Conservation (phyloP, 257 asterid genomes). For the Dorcoceras hygrometricum region DNA sequence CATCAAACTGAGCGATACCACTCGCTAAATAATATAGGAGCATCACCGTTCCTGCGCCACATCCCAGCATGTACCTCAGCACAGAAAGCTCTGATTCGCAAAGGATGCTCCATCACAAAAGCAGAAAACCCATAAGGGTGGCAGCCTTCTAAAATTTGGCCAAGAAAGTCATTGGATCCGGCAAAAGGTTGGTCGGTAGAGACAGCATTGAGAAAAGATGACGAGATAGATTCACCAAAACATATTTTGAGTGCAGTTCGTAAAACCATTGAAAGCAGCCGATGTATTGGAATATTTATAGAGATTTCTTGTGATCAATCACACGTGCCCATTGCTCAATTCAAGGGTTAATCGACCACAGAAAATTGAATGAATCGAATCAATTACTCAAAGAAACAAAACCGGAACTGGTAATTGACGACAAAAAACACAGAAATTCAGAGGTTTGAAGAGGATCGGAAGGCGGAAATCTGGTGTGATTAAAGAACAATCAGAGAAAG, state of each 20-base stretch:
- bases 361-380: no score
- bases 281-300: conserved; percentile 83
- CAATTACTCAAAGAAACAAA: no score
- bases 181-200: conserved; percentile 39
- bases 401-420: no score
- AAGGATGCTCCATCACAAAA: conserved; percentile 90
- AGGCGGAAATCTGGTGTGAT: no score
- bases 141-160: conserved; percentile 74
- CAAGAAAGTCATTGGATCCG: conserved; percentile 51
- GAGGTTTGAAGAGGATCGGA: no score
- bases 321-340: no score
- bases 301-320: conserved; percentile 87
- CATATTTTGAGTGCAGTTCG: conserved; percentile 73
- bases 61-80: conserved; percentile 95
- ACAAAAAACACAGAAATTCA: no score
- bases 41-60: conserved; percentile 97
- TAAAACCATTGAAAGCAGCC: conserved; percentile 71
- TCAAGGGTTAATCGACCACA: no score
- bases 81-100: conserved; percentile 89
- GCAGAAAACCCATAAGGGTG: conserved; percentile 92
- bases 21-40: conserved; percentile 72
- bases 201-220: conserved; percentile 29
- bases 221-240: conserved; percentile 57
- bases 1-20: conserved; percentile 93
- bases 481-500: no score